These are phyloP conservation scores for Pichia sp. DNA, from an alignment of 1,139 yeast species.

Conservation along the genomic window DNA sequence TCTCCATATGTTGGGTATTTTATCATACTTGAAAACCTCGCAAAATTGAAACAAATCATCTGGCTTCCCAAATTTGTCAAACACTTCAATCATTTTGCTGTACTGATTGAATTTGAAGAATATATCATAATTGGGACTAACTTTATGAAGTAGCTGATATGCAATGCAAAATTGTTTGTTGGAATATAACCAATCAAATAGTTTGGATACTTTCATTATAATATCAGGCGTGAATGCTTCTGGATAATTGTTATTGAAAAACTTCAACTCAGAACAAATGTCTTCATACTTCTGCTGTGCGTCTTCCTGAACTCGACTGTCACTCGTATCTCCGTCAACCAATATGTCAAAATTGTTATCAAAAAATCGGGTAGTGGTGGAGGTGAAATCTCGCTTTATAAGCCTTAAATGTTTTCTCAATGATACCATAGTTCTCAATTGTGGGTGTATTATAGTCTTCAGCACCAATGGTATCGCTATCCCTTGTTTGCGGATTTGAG, in stretches of 20 bases:
- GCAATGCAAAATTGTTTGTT: constrained; percentile 14
- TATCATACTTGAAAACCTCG: constrained; percentile 14
- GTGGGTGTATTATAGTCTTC: constrained; percentile 1
- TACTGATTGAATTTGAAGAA: constrained; percentile 17
- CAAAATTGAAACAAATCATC: constrained; percentile 16
- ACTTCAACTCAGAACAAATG: constrained; percentile 10
- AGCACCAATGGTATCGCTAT: neutral
- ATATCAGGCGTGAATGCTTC: constrained; percentile 16
- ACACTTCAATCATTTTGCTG: constrained; percentile 12
- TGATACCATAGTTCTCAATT: constrained; percentile 4
- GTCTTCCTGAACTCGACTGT: constrained; percentile 6
- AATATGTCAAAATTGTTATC: constrained; percentile 25
- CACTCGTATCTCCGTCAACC: constrained; percentile 14
- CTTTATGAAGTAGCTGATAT: constrained; percentile 10
- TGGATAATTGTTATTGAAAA: constrained; percentile 9
- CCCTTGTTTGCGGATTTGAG: neutral
- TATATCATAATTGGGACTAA: constrained; percentile 10
- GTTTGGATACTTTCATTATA: constrained; percentile 12
- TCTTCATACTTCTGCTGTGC: constrained; percentile 8
- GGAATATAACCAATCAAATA: constrained; percentile 19
- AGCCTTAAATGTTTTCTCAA: constrained; percentile 7
- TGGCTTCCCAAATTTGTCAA: constrained; percentile 18
- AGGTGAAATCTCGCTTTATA: constrained; percentile 18
- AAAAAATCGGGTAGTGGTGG: constrained; percentile 22
- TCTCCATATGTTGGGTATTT: constrained; percentile 16